Evolutionary conservation across 2,329 filamentous ascomycete species (phyloP).

Genomic region (Thyridium curvatum): DNA sequence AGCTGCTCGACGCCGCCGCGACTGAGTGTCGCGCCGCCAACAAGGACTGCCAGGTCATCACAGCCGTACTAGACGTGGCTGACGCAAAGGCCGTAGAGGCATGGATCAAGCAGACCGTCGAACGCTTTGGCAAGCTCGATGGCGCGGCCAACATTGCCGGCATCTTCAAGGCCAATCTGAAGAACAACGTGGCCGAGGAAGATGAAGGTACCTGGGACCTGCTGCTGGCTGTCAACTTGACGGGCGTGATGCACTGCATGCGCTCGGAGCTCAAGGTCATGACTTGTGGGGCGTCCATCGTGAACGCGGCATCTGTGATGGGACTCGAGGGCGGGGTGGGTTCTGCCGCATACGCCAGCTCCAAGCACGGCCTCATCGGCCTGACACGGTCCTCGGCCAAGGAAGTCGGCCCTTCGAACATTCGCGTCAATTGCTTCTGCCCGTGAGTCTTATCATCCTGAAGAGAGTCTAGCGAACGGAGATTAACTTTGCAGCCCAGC

Average conservation of each 20-base stretch:
- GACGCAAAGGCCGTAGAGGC: neutral
- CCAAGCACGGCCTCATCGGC: slow-evolving; percentile 22
- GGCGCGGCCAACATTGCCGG: slow-evolving; percentile 2
- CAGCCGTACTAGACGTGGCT: neutral
- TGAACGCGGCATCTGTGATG: slow-evolving; percentile 25
- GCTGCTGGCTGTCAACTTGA: slow-evolving; percentile 1
- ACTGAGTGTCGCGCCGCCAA: neutral
- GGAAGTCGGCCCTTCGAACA: slow-evolving; percentile 16
- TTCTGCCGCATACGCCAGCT: slow-evolving; percentile 20
- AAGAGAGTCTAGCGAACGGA: too few relatives aligned
- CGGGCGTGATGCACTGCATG: slow-evolving; percentile 1
- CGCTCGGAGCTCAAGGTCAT: slow-evolving; percentile 22
- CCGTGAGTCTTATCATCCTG: slow-evolving; percentile 19
- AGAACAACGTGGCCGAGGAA: slow-evolving; percentile 1
- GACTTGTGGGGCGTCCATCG: slow-evolving; percentile 32
- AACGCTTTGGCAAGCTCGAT: neutral
- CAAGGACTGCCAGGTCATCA: too few relatives aligned
- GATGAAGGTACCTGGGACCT: neutral
- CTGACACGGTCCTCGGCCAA: slow-evolving; percentile 20
- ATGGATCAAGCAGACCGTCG: neutral
- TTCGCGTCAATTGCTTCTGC: slow-evolving; percentile 20
- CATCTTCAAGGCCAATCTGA: slow-evolving; percentile 1
- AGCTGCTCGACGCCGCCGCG: slow-evolving; percentile 17
- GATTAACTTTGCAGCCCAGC: neutral
- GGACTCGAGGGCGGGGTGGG: slow-evolving; percentile 27